Percentiles rank a stretch among this genome's conserved stretches.
Conservation (phyloP, 768 basidiomycete genomes). For the Tricholoma terreum region DNA sequence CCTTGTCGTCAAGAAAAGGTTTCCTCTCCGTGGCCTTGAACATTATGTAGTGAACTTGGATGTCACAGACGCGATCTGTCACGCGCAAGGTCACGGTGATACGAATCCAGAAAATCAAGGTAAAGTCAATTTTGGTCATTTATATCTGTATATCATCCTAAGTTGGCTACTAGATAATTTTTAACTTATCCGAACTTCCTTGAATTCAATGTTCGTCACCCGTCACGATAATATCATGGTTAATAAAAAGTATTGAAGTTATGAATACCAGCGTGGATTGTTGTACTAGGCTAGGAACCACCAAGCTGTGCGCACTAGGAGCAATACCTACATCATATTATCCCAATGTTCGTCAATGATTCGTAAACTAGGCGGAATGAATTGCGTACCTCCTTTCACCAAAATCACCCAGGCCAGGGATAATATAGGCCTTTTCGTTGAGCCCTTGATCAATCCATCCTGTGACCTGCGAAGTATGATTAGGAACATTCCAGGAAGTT, state of each 20-base stretch:
- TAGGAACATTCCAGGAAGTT: neutral
- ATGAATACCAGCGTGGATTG: no score
- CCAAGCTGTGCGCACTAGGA: neutral
- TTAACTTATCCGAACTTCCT: neutral
- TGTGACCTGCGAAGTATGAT: conserved; percentile 57
- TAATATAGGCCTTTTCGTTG: conserved; percentile 87
- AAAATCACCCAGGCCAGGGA: conserved; percentile 96
- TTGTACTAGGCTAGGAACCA: no score
- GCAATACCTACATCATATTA: neutral
- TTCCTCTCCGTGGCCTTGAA: conserved; percentile 34
- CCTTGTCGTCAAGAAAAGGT: conserved; percentile 17
- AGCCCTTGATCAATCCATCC: conserved; percentile 95
- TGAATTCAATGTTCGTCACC: no score
- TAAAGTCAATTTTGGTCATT: no score
- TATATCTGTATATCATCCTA: no score
- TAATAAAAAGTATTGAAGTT: no score
- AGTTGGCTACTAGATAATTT: no score
- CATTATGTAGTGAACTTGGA: conserved; percentile 21
- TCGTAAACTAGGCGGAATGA: neutral
- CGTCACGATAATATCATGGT: no score
- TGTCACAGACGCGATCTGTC: conserved; percentile 22
- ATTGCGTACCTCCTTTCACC: conserved; percentile 72
- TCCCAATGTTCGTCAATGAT: neutral
- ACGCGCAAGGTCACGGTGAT: conserved; percentile 4
- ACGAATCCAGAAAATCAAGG: neutral